phyloP scores from a whole-genome alignment of 345 rosid genomes.

The Lepidium sativum region DNA sequence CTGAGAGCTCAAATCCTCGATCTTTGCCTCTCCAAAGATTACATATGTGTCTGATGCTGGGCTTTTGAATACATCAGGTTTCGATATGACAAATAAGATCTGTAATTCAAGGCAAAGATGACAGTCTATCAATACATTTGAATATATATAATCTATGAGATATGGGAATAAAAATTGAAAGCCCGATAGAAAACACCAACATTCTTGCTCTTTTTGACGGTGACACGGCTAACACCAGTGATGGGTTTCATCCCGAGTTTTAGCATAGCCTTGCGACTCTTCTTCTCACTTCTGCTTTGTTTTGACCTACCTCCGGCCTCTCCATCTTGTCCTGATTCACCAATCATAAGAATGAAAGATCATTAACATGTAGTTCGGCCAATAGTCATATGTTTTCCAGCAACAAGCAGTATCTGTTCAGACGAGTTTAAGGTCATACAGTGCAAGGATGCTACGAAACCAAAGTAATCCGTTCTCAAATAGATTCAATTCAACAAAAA shows the following conservation, averaged over 20 bases:
- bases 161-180: neutral
- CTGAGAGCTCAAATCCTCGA: slow-evolving; percentile 86
- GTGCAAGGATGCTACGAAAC: neutral
- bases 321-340: slow-evolving; percentile 36
- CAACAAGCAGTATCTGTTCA: neutral
- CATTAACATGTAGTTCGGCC: neutral
- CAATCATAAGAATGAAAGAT: neutral
- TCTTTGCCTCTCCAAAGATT: slow-evolving; percentile 87
- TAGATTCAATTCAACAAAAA: neutral
- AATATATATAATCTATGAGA: neutral
- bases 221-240: slow-evolving; percentile 83
- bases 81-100: slow-evolving; percentile 80
- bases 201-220: slow-evolving; percentile 85
- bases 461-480: neutral
- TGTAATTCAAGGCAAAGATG: slow-evolving; percentile 14
- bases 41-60: slow-evolving; percentile 81
- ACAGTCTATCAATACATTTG: neutral
- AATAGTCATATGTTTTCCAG: neutral
- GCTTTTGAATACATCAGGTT: slow-evolving; percentile 92
- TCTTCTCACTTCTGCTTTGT: slow-evolving; percentile 92
- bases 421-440: neutral
- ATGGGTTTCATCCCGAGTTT: slow-evolving; percentile 90
- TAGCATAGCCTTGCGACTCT: slow-evolving; percentile 87
- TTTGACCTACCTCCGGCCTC: slow-evolving; percentile 63
- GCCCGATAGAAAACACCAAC: slow-evolving; percentile 26